Evolutionary conservation across 805 yeast genomes (phyloP), one percentile per base, ranked within the genome.

Genomic region (Candida montana): DNA sequence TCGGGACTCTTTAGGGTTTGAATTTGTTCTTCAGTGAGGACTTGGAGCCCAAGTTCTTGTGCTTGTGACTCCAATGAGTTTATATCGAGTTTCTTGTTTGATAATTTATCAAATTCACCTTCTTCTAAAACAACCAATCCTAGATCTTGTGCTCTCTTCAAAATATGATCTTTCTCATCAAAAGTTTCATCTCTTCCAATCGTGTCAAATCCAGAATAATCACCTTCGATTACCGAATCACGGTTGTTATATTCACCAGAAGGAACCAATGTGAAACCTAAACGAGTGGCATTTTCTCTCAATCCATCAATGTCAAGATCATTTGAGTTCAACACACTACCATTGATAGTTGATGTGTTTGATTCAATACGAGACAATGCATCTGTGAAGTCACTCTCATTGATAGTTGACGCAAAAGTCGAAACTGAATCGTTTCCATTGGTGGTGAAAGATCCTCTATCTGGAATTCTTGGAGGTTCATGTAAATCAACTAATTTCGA

Each of bases 401-500:
- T 50, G 12, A 59, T 44, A 2, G 53, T 43, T 3, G 57, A 49
- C 4, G 57, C 48, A 17, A 53, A 37, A 2, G 62, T 59, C 11
- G 53, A 33, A 2, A 47, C 37, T 3, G 64, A 60, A 6, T 37
- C 45, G 31, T 52, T 54, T 9, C 40, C 27, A 15, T 36, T 31
- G 31, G 44, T 9, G 2, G 43, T 36, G 31, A 62, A 28, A 46
- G 39, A 19, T 19, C 18, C 29, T 11, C 30, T 28, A 33, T 38
- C 12, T 26, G 18, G 11, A 15, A 9, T 9, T 4, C 9, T 6
- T 21, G 15, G 15, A n/a, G 20, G 11, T 11, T 39, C 27, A n/a
- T 38, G 20, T 27, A 57, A 12, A 17, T 71, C 61, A 13, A 67
- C 59, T 30, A 72, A 44, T 18, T 51, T 56, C 51, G 61, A 55